Evolutionary conservation across 164 flowering plant genomes (phyloP), one percentile per base, ranked within the genome.

Genomic region (Dillenia turbinata): DNA sequence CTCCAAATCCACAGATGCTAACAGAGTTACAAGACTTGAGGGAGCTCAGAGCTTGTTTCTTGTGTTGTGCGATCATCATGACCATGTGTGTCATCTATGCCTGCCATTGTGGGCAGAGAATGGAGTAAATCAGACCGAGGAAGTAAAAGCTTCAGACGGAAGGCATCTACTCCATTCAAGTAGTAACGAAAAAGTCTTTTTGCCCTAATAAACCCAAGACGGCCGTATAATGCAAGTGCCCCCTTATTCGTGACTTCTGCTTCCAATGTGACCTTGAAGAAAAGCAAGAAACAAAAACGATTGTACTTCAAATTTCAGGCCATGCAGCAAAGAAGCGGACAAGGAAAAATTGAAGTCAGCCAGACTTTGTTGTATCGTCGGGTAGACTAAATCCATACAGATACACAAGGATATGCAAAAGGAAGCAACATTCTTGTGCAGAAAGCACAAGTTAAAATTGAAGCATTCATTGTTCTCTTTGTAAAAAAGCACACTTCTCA

Each of bases 231-330:
- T 16, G 97, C 97, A 33, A 95, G 90, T 19, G 99, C 99, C 59
- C 97, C 97, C 72, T 95, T 95, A 70, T 95, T 95, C 22, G 96
- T 88, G 51, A 95, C 99, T 73, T 95, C 99, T 46, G 99, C 99
- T 79, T 95, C 99, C 72, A 95, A 62, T 10, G 99, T 89, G 45
- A 92, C 99, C 98, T 93, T 69, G 65, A 75, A 10, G 43, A 65
- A 14, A 22, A 53, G 8, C 11, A 53, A 7, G 12, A 48, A 44
- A 49, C 48, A 50, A 40, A 45, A 19, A 19, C 1, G 22, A 19
- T 19, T 19, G 22, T 19, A 19, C 22, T 19, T 19, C 22, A 19
- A 19, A 19, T 19, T 19, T 19, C 22, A 19, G 22, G 22, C 22
- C 22, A 19, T 19, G 22, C 22, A 19, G 22, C 22, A 19, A 19